Evolutionary conservation across 2,329 filamentous ascomycete genomes (phyloP), one percentile per base, ranked within the genome.

Genomic region (Fusarium nematophilum): DNA sequence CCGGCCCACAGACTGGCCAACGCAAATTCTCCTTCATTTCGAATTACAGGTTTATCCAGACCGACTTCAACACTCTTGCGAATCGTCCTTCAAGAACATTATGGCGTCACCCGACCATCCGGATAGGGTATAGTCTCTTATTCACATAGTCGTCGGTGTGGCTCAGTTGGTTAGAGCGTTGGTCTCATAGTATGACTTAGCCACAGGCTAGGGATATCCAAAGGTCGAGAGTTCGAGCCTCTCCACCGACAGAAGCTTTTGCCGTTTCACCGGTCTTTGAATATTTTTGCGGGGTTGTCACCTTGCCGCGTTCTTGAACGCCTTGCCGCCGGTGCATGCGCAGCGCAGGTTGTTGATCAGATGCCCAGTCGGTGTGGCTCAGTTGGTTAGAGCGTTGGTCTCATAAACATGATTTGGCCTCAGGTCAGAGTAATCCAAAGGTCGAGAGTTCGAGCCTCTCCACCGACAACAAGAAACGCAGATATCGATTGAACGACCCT

Each of bases 221-320:
- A 68, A 68, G 66, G 66, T 68, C 66, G 65, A 68, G 66, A 68
- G 66, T 68, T 68, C 66, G 66, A 68, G 63, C 64, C 65, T 68
- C 66, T 66, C 66, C 56, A 64, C 59, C 62, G 65, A 68, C 66
- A 68, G 2, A 3, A 1, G 1, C 3, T 55, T 59, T 58, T 52
- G 52, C 25, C 10, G 25, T 37, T 48, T 34, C 14, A 18, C 8
- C 17, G 18, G 10, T 17, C 9, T 6, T 21, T 21, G 23, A 11
- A 13, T 7, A 13, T 45, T 33, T 45, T 52, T 18, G 23, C 18
- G 6, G 33, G 17, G 30, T 38, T 36, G 9, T 23, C 21, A 29
- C 17, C 26, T 9, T 6, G n/a, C 11, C 34, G 4, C 21, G 15
- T 43, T 53, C 37, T 48, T 57, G 13, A 53, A n/a, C 11, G 8